Evolutionary conservation across 306 rosid species (phyloP).

Genomic region (Vigna unguiculata): DNA sequence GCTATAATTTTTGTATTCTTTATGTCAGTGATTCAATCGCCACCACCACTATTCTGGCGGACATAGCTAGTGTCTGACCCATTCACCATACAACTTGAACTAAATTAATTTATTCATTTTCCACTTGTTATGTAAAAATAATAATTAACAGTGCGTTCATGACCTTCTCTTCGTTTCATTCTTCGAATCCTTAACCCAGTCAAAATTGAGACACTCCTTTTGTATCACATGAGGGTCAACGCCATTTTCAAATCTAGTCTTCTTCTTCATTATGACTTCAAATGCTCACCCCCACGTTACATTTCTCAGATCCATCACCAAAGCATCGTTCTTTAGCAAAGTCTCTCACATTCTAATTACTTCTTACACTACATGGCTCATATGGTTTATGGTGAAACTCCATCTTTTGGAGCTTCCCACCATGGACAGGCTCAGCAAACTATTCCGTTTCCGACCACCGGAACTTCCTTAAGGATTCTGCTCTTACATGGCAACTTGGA

Average conservation of each 20-base stretch:
- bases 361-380: slow-evolving; percentile 49
- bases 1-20: too few relatives aligned
- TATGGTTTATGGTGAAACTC: slow-evolving; percentile 49
- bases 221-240: neutral
- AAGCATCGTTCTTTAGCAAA: slow-evolving; percentile 7
- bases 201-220: neutral
- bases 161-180: neutral
- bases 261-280: neutral
- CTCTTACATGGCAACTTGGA: slow-evolving; percentile 83
- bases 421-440: slow-evolving; percentile 67
- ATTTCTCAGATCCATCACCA: slow-evolving; percentile 2
- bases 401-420: slow-evolving; percentile 68
- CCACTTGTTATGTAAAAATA: neutral
- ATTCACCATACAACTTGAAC: neutral
- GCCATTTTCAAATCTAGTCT: neutral
- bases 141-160: neutral
- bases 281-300: neutral
- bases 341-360: neutral
- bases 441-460: slow-evolving; percentile 63
- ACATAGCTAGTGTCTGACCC: neutral
- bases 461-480: slow-evolving; percentile 53
- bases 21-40: too few relatives aligned
- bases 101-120: neutral
- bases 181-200: neutral
- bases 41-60: neutral